phyloP scores from a whole-genome alignment of 805 yeast genomes.

The Saccharomycodes ludwigii region DNA sequence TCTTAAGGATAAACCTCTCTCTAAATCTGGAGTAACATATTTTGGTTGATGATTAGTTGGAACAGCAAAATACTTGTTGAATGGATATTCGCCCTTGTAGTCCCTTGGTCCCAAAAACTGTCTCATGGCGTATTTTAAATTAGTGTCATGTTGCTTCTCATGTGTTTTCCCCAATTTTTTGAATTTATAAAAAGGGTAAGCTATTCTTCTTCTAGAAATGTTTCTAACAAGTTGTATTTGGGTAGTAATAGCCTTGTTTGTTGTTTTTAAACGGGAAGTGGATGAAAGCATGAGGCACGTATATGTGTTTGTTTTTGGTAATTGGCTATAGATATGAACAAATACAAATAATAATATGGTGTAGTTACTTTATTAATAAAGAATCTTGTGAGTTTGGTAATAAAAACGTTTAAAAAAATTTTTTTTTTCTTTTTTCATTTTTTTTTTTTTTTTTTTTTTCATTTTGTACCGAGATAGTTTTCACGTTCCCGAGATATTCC shows the following conservation, averaged over 20 bases:
- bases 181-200: constrained; percentile 41
- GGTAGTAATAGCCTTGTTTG: not conserved
- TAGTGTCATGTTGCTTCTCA: constrained; percentile 34
- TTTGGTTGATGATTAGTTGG: constrained; percentile 60
- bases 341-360: not conserved
- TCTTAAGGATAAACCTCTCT: constrained; percentile 27
- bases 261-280: too few species aligned
- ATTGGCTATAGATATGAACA: not conserved
- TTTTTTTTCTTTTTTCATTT: too few species aligned
- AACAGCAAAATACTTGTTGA: constrained; percentile 63
- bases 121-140: constrained; percentile 50
- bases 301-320: not conserved
- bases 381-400: too few species aligned
- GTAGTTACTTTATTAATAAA: too few species aligned
- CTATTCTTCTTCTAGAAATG: constrained; percentile 38
- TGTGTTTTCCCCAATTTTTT: constrained; percentile 27
- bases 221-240: constrained; percentile 28
- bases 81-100: constrained; percentile 66
- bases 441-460: too few species aligned
- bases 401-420: too few species aligned
- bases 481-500: too few species aligned
- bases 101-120: constrained; percentile 76
- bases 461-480: too few species aligned
- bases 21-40: constrained; percentile 49
- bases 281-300: not conserved